Conservation (phyloP, 495 filamentous ascomycete genomes). For the Sphaerosporella brunnea region DNA sequence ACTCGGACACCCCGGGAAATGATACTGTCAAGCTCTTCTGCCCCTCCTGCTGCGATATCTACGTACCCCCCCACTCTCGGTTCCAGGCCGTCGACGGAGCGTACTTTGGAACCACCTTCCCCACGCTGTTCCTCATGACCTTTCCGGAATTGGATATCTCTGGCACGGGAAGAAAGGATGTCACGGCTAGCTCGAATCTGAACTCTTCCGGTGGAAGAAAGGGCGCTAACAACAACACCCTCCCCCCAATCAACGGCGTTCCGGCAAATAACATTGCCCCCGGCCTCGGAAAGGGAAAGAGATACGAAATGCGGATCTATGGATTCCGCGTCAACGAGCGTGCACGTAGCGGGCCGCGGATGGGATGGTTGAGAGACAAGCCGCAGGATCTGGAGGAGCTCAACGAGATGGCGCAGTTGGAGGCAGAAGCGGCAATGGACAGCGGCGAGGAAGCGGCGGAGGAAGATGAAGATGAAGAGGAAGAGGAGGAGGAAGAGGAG, state of each 20-base stretch:
- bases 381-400: conserved; percentile 62
- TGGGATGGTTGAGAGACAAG: conserved; percentile 86
- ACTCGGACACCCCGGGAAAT: conserved; percentile 81
- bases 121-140: conserved; percentile 85
- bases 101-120: conserved; percentile 95
- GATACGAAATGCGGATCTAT: conserved; percentile 93
- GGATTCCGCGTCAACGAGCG: conserved; percentile 84
- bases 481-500: conserved; percentile 34
- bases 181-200: conserved; percentile 25
- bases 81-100: conserved; percentile 97
- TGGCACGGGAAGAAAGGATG: conserved; percentile 25
- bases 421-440: conserved; percentile 19
- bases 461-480: conserved; percentile 30
- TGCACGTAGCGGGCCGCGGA: conserved; percentile 70
- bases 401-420: conserved; percentile 52
- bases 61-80: conserved; percentile 88
- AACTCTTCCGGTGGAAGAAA: conserved; percentile 31
- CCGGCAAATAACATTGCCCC: conserved; percentile 67
- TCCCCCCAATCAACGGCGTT: conserved; percentile 61
- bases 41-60: conserved; percentile 88
- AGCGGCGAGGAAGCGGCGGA: conserved; percentile 16
- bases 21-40: conserved; percentile 98
- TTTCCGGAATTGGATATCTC: conserved; percentile 81
- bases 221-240: conserved; percentile 15
- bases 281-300: conserved; percentile 60